Evolutionary conservation across 116 monocot genomes (phyloP), one percentile per base, ranked within the genome.

Genomic region (Papilionanthe hybrid): DNA sequence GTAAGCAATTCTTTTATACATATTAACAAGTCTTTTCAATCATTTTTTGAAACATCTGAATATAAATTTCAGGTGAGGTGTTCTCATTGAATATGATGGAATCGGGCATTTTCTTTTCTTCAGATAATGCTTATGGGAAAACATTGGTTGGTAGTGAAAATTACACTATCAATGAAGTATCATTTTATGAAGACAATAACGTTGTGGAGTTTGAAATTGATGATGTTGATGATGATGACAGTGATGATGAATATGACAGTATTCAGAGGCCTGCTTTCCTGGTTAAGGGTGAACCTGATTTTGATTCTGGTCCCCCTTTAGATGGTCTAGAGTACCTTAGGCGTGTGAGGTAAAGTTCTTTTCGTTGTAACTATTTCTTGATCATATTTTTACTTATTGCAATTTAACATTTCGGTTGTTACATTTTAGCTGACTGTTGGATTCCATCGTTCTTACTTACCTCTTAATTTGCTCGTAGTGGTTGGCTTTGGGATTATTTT

Each of bases 301-400:
- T 95, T 82, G 99, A 93, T 20, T 99, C 99, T 78, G 99, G 99
- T 44, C 90, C 95, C 37, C 99, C 99, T 72, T 84, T 85, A 45
- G 95, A 99, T 92, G 99, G 99, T 30, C 80, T 91, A 5, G 99
- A 99, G 79, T 99, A 90, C 80, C 91, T 99, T 55, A 80, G 99
- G 56, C 95, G 95, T 86, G 95, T 95, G 85, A 95, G 99, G 99
- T 99, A 92, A 48, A 28, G 18, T 53, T 18, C 20, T 15, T 68
- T 32, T 7, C n/a, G 66, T 72, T 67, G n/a, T 60, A 63, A 63
- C 25, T 23, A 22, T 63, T 22, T 63, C 25, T 63, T 23, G 6
- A 63, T 63, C 25, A 63, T 23, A 63, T 7, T 63, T 7, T 22
- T 23, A 25, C 22, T 8, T 63, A 23, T 63, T 23, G 23, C 8